Evolutionary conservation across 768 basidiomycete genomes (phyloP).

Genomic region (Trametes meyenii): DNA sequence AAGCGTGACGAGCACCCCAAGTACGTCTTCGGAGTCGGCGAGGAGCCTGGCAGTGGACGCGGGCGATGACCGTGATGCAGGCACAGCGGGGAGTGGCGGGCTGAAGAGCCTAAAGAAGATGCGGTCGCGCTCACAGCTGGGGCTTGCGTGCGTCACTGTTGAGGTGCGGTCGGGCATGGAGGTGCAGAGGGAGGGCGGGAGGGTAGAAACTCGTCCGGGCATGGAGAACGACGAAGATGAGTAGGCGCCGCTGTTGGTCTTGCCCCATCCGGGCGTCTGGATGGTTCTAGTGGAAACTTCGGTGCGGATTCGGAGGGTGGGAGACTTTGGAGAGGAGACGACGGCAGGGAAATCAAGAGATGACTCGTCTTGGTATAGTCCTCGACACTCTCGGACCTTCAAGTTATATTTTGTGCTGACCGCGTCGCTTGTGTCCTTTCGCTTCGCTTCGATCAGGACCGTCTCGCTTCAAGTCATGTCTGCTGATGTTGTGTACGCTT

Average conservation of each 20-base stretch:
- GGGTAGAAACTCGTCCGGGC: not conserved
- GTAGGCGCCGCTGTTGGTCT: not conserved
- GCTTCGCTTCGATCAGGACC: not conserved
- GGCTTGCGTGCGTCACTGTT: conserved; percentile 4
- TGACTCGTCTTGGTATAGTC: conserved; percentile 13
- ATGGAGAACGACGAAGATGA: not conserved
- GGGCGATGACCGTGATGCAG: not conserved
- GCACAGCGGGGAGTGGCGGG: not conserved
- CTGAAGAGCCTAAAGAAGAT: conserved; percentile 17
- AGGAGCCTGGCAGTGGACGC: not conserved
- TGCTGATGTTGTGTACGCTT: not conserved
- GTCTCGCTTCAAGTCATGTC: not conserved
- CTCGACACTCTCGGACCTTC: not conserved
- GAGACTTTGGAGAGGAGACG: not conserved
- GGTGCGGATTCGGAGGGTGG: not conserved
- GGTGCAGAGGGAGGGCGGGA: not conserved
- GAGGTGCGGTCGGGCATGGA: conserved; percentile 6
- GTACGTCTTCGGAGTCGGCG: not conserved
- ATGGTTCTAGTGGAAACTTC: not conserved
- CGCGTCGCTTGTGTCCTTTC: not conserved
- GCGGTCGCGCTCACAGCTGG: conserved; percentile 15
- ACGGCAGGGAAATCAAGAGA: not conserved
- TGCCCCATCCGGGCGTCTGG: not conserved
- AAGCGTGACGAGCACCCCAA: not conserved
- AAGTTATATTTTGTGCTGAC: not conserved